Conservation (phyloP, 805 yeast species). For the Cyberlindnera nakhonratchasimensis region DNA sequence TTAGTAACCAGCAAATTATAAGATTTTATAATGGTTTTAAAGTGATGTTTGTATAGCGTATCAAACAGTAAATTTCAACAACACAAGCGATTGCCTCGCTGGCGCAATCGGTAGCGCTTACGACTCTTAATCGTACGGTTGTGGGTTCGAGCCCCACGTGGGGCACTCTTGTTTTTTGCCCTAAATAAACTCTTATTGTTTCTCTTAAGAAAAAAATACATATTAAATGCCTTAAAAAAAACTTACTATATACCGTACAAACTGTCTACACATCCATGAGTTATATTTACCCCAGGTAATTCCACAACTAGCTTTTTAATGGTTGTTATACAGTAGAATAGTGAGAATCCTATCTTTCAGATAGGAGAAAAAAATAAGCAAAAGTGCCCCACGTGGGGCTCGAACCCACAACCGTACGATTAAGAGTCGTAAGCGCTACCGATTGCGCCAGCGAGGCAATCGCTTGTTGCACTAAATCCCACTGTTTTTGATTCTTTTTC, state of each 20-base stretch:
- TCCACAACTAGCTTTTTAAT: no score
- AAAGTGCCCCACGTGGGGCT: constrained; percentile 34
- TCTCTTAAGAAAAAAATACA: no score
- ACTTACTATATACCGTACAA: no score
- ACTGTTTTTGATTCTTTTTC: no score
- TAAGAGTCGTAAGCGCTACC: constrained; percentile 36
- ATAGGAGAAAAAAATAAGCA: constrained; percentile 12
- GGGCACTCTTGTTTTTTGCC: constrained; percentile 24
- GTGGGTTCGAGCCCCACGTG: constrained; percentile 37
- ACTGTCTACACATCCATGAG: no score
- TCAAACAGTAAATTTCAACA: not conserved
- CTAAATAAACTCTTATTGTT: no score
- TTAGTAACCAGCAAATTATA: no score
- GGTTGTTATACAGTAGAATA: no score
- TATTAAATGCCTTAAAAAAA: no score
- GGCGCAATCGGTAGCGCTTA: constrained; percentile 36
- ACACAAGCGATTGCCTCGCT: constrained; percentile 29
- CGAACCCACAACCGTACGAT: constrained; percentile 36
- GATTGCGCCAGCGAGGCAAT: constrained; percentile 35
- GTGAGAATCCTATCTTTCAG: no score
- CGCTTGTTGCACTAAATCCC: no score
- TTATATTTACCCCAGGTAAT: no score
- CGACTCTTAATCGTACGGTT: constrained; percentile 35
- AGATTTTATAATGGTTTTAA: not conserved
- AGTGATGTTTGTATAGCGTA: not conserved